phyloP scores from a whole-genome alignment of 2,329 filamentous ascomycete species.

The Apiospora sp. region DNA sequence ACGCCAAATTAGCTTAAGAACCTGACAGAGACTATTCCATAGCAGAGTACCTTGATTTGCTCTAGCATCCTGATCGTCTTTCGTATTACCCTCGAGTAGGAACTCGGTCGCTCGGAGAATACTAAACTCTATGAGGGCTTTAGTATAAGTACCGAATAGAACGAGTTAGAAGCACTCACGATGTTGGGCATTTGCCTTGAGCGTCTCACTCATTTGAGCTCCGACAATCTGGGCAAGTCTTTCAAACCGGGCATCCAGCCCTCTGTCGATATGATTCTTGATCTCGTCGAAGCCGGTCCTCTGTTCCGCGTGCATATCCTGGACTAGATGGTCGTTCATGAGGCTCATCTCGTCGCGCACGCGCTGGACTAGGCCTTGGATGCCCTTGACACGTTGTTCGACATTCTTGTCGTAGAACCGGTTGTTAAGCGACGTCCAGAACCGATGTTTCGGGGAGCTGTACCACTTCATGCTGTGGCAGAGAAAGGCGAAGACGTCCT shows the following conservation, averaged over 20 bases:
- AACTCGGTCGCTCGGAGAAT: background rate
- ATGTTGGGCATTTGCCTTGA: constrained; percentile 1
- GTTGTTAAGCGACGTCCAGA: constrained; percentile 25
- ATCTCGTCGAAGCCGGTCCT: background rate
- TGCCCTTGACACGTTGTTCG: constrained; percentile 25
- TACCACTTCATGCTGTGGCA: constrained; percentile 30
- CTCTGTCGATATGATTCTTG: background rate
- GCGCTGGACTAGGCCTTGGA: constrained; percentile 26
- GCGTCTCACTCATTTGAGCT: background rate
- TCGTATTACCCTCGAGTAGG: background rate
- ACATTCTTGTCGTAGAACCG: constrained; percentile 28
- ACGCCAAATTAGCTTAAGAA: too few species aligned
- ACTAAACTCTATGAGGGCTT: background rate
- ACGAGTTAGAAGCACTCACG: background rate
- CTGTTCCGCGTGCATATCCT: background rate
- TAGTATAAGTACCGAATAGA: background rate
- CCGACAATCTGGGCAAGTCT: background rate
- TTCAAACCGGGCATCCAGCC: background rate
- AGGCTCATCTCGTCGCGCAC: constrained; percentile 3
- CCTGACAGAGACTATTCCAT: background rate
- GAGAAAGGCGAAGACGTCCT: constrained; percentile 29
- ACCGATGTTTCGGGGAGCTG: constrained; percentile 9
- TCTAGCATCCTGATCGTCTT: background rate
- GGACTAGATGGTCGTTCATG: background rate
- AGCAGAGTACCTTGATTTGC: background rate